phyloP scores from a whole-genome alignment of 2,329 filamentous ascomycete genomes.

The Arthrinium phaeospermum region DNA sequence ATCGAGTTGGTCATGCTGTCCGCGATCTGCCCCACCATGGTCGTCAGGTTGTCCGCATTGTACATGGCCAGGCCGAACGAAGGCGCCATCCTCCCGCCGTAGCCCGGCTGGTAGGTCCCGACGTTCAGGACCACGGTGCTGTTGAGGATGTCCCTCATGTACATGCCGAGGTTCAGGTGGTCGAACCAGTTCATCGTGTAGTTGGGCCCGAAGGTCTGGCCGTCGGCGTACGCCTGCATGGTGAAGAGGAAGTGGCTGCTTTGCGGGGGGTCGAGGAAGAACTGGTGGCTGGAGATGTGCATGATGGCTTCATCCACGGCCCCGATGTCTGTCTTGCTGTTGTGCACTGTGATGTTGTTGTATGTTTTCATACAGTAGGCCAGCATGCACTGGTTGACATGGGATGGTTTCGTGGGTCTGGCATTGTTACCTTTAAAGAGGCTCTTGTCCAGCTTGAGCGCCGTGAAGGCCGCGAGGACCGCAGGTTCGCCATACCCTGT shows the following conservation, averaged over 20 bases:
- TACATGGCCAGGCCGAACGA: conserved; percentile 22
- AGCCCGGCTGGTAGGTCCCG: background rate
- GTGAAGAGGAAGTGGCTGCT: conserved; percentile 2
- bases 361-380: conserved; percentile 25
- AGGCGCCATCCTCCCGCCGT: conserved; percentile 18
- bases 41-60: conserved; percentile 12
- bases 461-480: background rate
- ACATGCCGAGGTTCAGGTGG: conserved; percentile 16
- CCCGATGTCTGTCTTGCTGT: conserved; percentile 12
- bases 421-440: background rate
- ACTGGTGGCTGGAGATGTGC: background rate
- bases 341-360: conserved; percentile 17
- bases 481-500: background rate
- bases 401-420: conserved; percentile 10
- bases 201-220: background rate
- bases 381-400: conserved; percentile 22
- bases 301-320: conserved; percentile 17
- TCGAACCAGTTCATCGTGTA: conserved; percentile 19
- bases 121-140: conserved; percentile 5
- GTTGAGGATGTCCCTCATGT: conserved; percentile 18
- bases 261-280: conserved; percentile 1
- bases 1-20: conserved; percentile 25
- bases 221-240: background rate
- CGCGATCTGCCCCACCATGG: conserved; percentile 18
- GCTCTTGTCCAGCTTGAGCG: background rate